Evolutionary conservation across 202 grass and related monocot genomes (phyloP).

Genomic region (Musa balbisiana): DNA sequence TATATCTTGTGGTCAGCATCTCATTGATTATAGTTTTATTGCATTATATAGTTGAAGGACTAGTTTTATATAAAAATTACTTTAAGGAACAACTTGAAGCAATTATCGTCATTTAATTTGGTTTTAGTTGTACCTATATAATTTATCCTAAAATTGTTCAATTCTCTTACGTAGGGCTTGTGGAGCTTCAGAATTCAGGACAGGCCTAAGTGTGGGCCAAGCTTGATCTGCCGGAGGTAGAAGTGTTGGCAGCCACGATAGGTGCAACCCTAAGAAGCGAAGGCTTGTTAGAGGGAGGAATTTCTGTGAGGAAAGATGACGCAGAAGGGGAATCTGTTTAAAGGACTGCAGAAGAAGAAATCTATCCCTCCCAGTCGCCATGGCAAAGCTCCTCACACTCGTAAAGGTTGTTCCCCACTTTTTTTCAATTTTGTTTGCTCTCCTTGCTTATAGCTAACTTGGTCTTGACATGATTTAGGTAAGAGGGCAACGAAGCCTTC

Average conservation of each 20-base stretch:
- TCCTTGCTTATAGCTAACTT: background rate
- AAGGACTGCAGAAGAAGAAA: conserved; percentile 71
- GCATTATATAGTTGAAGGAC: no score
- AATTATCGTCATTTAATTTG: no score
- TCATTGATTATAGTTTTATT: no score
- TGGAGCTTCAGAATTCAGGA: no score
- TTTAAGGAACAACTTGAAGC: no score
- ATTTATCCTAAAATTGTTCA: no score
- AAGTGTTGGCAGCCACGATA: background rate
- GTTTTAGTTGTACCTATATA: no score
- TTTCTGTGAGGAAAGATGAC: conserved; percentile 37
- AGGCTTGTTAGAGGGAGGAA: conserved; percentile 1
- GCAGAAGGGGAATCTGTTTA: conserved; percentile 86
- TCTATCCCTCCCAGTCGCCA: conserved; percentile 69
- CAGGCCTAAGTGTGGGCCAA: background rate
- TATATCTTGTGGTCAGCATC: no score
- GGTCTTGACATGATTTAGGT: conserved; percentile 28
- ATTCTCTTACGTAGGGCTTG: no score
- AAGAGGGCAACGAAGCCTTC: conserved; percentile 55
- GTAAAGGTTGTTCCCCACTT: conserved; percentile 47
- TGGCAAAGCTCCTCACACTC: conserved; percentile 52
- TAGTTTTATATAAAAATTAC: no score
- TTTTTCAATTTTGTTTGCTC: background rate
- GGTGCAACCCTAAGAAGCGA: background rate
- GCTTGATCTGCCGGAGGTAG: background rate